Evolutionary conservation across 1,284 basidiomycete species (phyloP), one percentile per base, ranked within the genome.

Genomic region (Melampsora larici-populina): DNA sequence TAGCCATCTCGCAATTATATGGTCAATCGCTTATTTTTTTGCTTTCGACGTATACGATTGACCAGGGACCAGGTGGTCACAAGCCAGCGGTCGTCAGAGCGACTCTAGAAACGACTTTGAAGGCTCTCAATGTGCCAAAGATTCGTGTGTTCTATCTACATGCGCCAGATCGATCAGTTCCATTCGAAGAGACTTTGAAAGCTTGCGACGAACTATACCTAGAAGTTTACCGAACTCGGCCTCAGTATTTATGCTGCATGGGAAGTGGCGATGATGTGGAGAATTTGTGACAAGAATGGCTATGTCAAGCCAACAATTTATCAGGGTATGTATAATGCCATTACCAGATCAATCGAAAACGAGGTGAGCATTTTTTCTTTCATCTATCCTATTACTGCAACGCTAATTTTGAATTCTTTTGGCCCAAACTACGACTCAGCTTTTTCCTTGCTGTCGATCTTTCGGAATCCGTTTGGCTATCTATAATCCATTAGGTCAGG

Each of bases 301-400:
- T 65, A 78, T 68, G 60, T 72, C 62, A 55, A 65, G 17, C 78
- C 78, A 11, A 68, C 76, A 4, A 64, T 78, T 33, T 79, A 79
- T 70, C 79, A 79, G 69, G 79, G 68, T 0, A 69, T 81, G 33
- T 84, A 84, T 81, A 84, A 84, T 79, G 81, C 82, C 11, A 80
- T 84, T 68, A 83, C 82, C 31, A 86, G 88, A 46, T 82, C 82
- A 33, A 87, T 87, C 58, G 89, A 89, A 81, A 86, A 87, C 0
- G 89, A 89, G 80, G 85, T 90, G n/a, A 40, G 62, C 36, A 81
- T 70, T 46, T 4, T 4, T 3, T 36, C 48, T 29, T 43, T n/a
- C 15, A 13, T 21, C 9, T 31, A 21, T n/a, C n/a, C 21, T 21
- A 6, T n/a, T 6, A 11, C 15, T n/a, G 26, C 18, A 43, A 11